Evolutionary conservation across 2,329 filamentous ascomycete species (phyloP), one percentile per base, ranked within the genome.

Genomic region (Juglanconis juglandina): DNA sequence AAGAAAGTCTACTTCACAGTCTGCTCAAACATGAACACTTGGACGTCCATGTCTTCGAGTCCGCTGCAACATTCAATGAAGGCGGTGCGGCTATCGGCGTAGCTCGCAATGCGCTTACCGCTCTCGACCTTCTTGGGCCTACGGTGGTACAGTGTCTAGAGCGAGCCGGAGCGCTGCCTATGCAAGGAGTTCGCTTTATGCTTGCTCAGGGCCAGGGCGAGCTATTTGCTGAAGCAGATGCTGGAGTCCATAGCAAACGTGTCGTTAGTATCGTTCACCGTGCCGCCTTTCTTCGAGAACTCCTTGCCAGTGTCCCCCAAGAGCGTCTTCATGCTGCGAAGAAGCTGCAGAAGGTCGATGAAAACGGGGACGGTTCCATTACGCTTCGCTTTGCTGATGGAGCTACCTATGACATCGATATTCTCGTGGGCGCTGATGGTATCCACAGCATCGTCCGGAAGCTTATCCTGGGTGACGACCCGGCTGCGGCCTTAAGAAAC

Each of bases 401-500:
- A 1, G 65, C 59, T 10, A 66, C 59, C 2, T 62, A 67, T 39
- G 65, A 67, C 9, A 69, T 72, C n/a, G 73, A 77, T 56, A 63
- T 75, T n/a, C 69, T 76, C 17, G 65, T 77, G 46, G 74, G 73
- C 1, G 73, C 73, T 7, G 75, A 77, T 54, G 75, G 75, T n/a
- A 72, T 76, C 5, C 71, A 73, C 39, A 75, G 75, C 37, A 69
- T 65, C 32, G 72, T 76, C 1, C 68, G 75, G 9, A 70, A 73
- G 58, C 55, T 75, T 8, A 68, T 75, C 24, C 65, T 72, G 2
- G 68, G 68, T 13, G 61, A 66, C 17, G 68, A 70, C 32, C 58
- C 63, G 2, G 66, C 66, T 2, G 66, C 62, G 1, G n/a, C 24
- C 1, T 66, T 65, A 1, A 55, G 58, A 5, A 70, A 69, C 24